Evolutionary conservation across 1,139 yeast genomes (phyloP).

Genomic region (Blastobotrys elegans): DNA sequence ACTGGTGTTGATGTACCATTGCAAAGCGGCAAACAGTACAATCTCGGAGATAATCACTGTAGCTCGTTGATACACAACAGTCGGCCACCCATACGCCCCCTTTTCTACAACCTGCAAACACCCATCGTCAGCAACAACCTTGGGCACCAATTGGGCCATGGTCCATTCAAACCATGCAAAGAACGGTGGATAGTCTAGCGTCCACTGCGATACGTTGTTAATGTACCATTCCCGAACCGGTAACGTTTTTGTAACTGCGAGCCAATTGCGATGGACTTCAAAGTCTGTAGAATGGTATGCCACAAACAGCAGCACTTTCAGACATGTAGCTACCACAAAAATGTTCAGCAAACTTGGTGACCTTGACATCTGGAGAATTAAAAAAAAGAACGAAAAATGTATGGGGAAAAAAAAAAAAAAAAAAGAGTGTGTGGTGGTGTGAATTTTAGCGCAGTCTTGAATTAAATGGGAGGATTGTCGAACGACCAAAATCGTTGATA

Average conservation of each 20-base stretch:
- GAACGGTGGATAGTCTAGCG: constrained; percentile 95
- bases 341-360: constrained; percentile 45
- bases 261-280: constrained; percentile 96
- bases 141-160: constrained; percentile 68
- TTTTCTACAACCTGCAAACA: constrained; percentile 63
- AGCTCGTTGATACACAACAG: constrained; percentile 72
- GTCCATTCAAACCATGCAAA: constrained; percentile 93
- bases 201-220: constrained; percentile 87
- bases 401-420: constrained; percentile 2
- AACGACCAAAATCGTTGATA: constrained; percentile 1
- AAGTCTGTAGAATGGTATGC: constrained; percentile 81
- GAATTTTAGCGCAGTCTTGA: neutral
- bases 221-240: constrained; percentile 80
- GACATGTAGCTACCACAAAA: constrained; percentile 55
- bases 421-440: neutral
- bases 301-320: constrained; percentile 47
- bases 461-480: constrained; percentile 7
- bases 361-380: neutral
- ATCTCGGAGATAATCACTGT: constrained; percentile 79
- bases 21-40: constrained; percentile 63
- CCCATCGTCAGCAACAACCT: constrained; percentile 59
- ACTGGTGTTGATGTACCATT: constrained; percentile 61
- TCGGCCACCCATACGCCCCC: constrained; percentile 71
- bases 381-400: constrained; percentile 2
- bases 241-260: constrained; percentile 77